Percentiles rank a stretch among this genome's conserved stretches.
These are phyloP conservation scores for Cinnamomum chago DNA, from an alignment of 164 flowering plant species.

Conservation along the genomic window DNA sequence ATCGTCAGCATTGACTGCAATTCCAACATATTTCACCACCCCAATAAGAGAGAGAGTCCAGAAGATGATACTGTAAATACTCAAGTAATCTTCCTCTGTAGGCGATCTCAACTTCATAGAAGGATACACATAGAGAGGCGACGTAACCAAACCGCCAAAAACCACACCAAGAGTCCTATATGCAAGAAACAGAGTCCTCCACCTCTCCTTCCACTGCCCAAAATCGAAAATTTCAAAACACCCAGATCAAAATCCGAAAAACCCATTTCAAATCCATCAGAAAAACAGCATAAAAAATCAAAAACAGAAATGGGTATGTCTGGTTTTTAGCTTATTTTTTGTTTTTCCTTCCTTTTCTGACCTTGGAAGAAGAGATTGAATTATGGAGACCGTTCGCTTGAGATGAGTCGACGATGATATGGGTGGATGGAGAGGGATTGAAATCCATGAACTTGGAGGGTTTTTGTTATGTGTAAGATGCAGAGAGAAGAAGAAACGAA, in stretches of 20 bases:
- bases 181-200: constrained; percentile 45
- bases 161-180: constrained; percentile 80
- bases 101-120: constrained; percentile 75
- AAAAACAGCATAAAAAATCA: background rate
- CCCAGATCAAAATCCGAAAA: background rate
- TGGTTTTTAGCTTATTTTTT: background rate
- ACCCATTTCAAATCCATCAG: constrained; percentile 1
- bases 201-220: background rate
- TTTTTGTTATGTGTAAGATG: background rate
- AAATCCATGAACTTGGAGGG: background rate
- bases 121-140: constrained; percentile 82
- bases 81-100: constrained; percentile 62
- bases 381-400: background rate
- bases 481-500: background rate
- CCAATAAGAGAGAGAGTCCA: constrained; percentile 86
- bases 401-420: background rate
- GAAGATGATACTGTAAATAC: constrained; percentile 70
- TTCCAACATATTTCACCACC: constrained; percentile 57
- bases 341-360: background rate
- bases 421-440: background rate
- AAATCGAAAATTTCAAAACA: background rate
- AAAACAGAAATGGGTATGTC: background rate
- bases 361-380: background rate
- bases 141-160: constrained; percentile 81
- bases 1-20: constrained; percentile 80